Evolutionary conservation across 176 grass and related monocot species (phyloP).

Genomic region (Thalia dealbata): DNA sequence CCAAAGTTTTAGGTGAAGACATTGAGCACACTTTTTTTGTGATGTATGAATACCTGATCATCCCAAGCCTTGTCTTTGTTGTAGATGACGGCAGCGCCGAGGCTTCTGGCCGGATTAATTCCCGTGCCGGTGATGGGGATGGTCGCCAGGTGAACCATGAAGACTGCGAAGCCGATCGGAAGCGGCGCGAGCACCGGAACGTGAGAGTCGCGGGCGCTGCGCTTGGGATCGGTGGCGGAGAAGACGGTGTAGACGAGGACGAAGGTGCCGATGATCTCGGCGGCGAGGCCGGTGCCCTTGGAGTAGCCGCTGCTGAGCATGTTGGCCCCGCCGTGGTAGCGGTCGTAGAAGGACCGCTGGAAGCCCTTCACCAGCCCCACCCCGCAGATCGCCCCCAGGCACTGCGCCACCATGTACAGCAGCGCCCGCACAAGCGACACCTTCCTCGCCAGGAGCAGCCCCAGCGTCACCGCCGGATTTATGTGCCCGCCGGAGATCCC

Average conservation of each 20-base stretch:
- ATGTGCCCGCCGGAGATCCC: conserved; percentile 88
- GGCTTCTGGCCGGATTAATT: neutral
- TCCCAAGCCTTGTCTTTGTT: conserved; percentile 8
- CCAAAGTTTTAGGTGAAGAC: neutral
- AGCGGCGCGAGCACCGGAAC: conserved; percentile 44
- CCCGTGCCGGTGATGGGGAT: neutral
- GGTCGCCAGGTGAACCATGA: conserved; percentile 9
- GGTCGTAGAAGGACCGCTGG: conserved; percentile 56
- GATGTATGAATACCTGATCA: neutral
- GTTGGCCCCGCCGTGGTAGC: conserved; percentile 86
- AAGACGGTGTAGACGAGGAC: conserved; percentile 99
- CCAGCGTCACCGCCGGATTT: conserved; percentile 89
- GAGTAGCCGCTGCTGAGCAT: conserved; percentile 51
- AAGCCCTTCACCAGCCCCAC: conserved; percentile 84
- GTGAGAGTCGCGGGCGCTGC: conserved; percentile 95
- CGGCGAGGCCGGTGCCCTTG: conserved; percentile 59
- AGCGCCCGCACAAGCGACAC: conserved; percentile 69
- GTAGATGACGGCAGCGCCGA: conserved; percentile 10
- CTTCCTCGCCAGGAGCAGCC: conserved; percentile 86
- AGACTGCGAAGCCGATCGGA: conserved; percentile 6
- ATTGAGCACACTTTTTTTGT: neutral
- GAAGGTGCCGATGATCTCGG: conserved; percentile 89
- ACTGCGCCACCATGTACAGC: conserved; percentile 86
- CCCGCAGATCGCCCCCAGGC: conserved; percentile 79
- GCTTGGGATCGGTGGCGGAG: conserved; percentile 98